phyloP scores from a whole-genome alignment of 2,329 filamentous ascomycete genomes.

The Phaeomoniella chlamydospora region DNA sequence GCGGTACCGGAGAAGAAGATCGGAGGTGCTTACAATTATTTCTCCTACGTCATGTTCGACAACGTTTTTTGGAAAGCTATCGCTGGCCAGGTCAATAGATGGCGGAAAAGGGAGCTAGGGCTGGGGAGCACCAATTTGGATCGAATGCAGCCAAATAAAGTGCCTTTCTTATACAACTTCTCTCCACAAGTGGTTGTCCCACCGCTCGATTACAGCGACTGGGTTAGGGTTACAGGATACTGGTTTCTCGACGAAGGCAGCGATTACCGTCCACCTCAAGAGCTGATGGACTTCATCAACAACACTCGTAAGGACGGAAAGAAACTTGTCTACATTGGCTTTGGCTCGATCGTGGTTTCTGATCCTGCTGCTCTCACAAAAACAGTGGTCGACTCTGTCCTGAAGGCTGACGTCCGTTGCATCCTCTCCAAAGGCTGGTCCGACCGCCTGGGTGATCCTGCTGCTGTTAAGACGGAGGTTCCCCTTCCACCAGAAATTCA shows the following conservation, averaged over 20 bases:
- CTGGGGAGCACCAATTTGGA: constrained; percentile 71
- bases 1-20: constrained; percentile 85
- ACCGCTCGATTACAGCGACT: constrained; percentile 89
- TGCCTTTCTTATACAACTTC: constrained; percentile 98
- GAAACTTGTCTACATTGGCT: constrained; percentile 92
- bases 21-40: constrained; percentile 88
- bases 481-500: constrained; percentile 66
- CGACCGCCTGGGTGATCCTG: constrained; percentile 54
- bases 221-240: constrained; percentile 94
- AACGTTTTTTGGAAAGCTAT: constrained; percentile 94
- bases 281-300: constrained; percentile 69
- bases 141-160: constrained; percentile 89
- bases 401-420: constrained; percentile 84
- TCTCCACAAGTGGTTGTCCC: constrained; percentile 87
- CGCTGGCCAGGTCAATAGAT: constrained; percentile 78
- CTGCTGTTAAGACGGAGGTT: constrained; percentile 47
- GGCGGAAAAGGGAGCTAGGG: constrained; percentile 68
- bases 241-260: constrained; percentile 80
- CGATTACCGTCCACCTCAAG: constrained; percentile 58
- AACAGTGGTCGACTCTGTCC: constrained; percentile 83
- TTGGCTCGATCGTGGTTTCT: constrained; percentile 87
- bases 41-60: constrained; percentile 93
- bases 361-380: constrained; percentile 79
- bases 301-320: constrained; percentile 68
- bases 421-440: constrained; percentile 97